Percentiles rank a stretch among this genome's conserved stretches.
Conservation (phyloP, 2,329 filamentous ascomycete species). For the Pochonia chlamydosporia region DNA sequence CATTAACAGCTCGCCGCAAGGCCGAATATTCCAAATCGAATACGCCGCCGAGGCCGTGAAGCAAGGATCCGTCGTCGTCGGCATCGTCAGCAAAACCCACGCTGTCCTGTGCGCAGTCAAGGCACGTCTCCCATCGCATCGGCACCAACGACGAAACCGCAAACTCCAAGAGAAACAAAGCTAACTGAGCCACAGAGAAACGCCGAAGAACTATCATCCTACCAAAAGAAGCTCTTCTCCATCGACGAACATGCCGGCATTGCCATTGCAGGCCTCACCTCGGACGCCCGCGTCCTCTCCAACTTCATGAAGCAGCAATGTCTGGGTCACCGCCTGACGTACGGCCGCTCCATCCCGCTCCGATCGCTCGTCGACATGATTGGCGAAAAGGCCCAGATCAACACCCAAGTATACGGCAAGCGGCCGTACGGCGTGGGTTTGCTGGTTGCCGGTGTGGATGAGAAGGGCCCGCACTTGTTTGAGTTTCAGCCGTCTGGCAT, state of each 20-base stretch:
- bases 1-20: slow-evolving; percentile 82
- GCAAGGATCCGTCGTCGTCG: slow-evolving; percentile 96
- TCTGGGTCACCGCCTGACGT: slow-evolving; percentile 89
- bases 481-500: slow-evolving; percentile 96
- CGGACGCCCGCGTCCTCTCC: slow-evolving; percentile 95
- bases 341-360: slow-evolving; percentile 87
- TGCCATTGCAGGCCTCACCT: slow-evolving; percentile 92
- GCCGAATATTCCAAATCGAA: slow-evolving; percentile 98
- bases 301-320: slow-evolving; percentile 99
- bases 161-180: not conserved
- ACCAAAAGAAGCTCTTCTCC: slow-evolving; percentile 98
- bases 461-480: slow-evolving; percentile 90
- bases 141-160: not conserved
- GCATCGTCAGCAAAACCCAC: slow-evolving; percentile 96
- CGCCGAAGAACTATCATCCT: slow-evolving; percentile 97
- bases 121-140: slow-evolving; percentile 49
- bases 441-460: slow-evolving; percentile 88
- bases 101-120: slow-evolving; percentile 94
- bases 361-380: slow-evolving; percentile 87
- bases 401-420: slow-evolving; percentile 96
- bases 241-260: slow-evolving; percentile 95
- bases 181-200: slow-evolving; percentile 61
- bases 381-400: slow-evolving; percentile 92
- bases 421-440: slow-evolving; percentile 93
- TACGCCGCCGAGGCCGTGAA: slow-evolving; percentile 98